A percentile compares a stretch with the other conserved stretches of the same genome.
phyloP scores from a whole-genome alignment of 306 rosid genomes.

The Prunus mira region DNA sequence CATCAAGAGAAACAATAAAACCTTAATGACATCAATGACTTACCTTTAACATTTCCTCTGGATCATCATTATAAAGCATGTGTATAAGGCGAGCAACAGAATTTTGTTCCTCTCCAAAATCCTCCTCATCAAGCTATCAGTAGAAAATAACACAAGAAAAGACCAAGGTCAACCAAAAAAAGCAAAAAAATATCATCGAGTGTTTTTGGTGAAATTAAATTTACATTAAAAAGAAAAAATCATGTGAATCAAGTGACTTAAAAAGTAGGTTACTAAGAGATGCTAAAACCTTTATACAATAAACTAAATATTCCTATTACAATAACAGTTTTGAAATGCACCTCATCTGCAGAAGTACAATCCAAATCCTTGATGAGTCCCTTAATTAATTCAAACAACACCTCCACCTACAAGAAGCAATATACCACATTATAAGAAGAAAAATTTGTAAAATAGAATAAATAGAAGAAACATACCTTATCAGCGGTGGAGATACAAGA shows the following conservation, averaged over 20 bases:
- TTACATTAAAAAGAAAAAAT: neutral
- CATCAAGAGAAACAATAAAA: conserved; percentile 4
- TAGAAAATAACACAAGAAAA: conserved; percentile 17
- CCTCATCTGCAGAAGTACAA: conserved; percentile 37
- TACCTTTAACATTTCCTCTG: conserved; percentile 53
- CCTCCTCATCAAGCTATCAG: conserved; percentile 47
- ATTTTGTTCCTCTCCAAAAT: conserved; percentile 50
- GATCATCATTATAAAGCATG: conserved; percentile 47
- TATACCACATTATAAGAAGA: neutral
- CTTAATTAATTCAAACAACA: conserved; percentile 46
- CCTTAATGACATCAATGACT: neutral
- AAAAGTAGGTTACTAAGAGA: neutral
- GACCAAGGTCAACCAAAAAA: neutral
- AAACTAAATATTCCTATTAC: neutral
- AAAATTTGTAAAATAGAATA: conserved; percentile 8
- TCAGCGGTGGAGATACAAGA: conserved; percentile 47
- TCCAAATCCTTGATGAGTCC: conserved; percentile 49
- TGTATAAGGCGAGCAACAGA: conserved; percentile 54
- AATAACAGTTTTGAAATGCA: conserved; percentile 8
- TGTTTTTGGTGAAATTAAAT: neutral
- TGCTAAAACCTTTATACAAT: neutral
- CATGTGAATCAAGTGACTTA: neutral
- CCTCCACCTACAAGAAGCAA: conserved; percentile 42
- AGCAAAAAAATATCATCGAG: neutral
- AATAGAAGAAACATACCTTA: conserved; percentile 33